Evolutionary conservation across 169 alveolate genomes (phyloP).

Genomic region (Amoebophrya sp.): DNA sequence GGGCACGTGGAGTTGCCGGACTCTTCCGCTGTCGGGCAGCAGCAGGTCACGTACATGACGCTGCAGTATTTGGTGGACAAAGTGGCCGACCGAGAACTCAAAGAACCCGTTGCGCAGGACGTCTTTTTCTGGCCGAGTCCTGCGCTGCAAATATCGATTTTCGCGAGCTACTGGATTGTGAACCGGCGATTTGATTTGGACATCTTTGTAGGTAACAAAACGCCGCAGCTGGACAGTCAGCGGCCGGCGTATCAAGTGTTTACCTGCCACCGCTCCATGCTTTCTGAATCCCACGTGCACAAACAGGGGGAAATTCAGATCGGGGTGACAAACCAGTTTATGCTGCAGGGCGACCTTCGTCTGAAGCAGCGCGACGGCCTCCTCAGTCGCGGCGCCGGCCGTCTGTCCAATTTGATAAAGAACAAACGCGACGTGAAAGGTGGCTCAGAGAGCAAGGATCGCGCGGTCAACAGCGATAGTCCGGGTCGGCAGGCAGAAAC

Average conservation of each 20-base stretch:
- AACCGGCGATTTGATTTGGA: background rate
- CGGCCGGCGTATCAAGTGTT: background rate
- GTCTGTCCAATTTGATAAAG: no score
- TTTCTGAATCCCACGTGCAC: background rate
- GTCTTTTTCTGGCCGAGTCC: background rate
- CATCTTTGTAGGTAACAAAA: background rate
- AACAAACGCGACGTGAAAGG: no score
- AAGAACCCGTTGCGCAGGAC: background rate
- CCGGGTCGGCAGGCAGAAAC: no score
- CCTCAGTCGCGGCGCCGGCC: background rate
- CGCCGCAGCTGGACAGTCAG: conserved; percentile 1
- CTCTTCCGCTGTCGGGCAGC: no score
- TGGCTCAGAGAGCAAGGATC: background rate
- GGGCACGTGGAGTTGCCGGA: no score
- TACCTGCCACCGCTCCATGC: background rate
- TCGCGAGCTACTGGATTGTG: background rate
- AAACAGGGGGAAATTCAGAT: background rate
- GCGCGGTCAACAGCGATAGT: background rate
- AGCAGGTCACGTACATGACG: background rate
- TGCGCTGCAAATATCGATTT: background rate
- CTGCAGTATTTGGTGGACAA: background rate
- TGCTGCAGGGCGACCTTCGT: background rate
- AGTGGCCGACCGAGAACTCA: background rate
- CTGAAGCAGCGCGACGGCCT: no score
- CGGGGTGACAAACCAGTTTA: background rate